Percentiles rank a stretch among this genome's conserved stretches.
phyloP scores from a whole-genome alignment of 23 red algal genomes.

The Agarophyton chilense region DNA sequence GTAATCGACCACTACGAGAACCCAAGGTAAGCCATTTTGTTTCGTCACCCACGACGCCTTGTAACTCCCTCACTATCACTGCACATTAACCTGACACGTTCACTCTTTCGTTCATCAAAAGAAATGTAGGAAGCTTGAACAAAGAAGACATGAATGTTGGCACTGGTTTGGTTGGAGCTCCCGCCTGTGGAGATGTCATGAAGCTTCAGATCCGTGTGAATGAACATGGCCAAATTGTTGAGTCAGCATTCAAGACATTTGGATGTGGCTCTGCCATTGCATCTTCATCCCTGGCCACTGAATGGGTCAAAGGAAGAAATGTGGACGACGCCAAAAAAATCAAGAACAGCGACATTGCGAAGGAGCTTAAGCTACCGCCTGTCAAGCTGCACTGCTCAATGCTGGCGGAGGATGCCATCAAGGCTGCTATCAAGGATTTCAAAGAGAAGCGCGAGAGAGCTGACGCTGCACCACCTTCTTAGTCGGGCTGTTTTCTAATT shows the following conservation, averaged over 20 bases:
- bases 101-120: neutral
- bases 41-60: too few relatives aligned
- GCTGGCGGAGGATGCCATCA: constrained; percentile 99
- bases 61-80: too few relatives aligned
- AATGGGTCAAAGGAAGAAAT: constrained; percentile 86
- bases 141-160: constrained; percentile 87
- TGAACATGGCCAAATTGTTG: constrained; percentile 85
- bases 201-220: constrained; percentile 96
- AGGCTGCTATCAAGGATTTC: constrained; percentile 87
- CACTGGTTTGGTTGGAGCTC: constrained; percentile 94
- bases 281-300: constrained; percentile 91
- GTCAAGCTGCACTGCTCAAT: constrained; percentile 99
- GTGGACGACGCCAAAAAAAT: constrained; percentile 87
- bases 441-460: constrained; percentile 60
- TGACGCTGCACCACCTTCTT: neutral
- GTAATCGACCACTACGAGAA: constrained; percentile 99
- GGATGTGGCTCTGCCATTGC: constrained; percentile 97
- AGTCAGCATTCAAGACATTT: constrained; percentile 97
- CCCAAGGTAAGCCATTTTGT: constrained; percentile 75
- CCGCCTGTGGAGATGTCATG: constrained; percentile 99
- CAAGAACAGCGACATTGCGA: constrained; percentile 92
- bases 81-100: too few relatives aligned
- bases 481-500: too few relatives aligned
- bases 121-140: constrained; percentile 91
- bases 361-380: constrained; percentile 92